Evolutionary conservation across 345 rosid species (phyloP).

Genomic region (Eucalyptus viminalis): DNA sequence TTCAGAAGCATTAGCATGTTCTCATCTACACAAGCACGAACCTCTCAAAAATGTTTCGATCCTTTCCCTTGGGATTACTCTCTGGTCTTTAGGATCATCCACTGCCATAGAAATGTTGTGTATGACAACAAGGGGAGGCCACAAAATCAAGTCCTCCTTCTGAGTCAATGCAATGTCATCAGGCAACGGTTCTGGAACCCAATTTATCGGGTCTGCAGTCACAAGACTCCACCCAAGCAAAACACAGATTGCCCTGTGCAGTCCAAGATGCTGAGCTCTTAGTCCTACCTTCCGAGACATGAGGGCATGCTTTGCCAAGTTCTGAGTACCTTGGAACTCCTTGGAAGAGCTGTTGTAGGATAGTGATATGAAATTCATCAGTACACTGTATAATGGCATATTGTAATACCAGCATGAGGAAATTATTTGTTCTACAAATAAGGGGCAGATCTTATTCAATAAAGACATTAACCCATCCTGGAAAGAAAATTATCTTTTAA

Average conservation of each 20-base stretch:
- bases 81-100: constrained; percentile 33
- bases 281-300: constrained; percentile 43
- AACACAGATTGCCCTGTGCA: constrained; percentile 44
- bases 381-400: background rate
- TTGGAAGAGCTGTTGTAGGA: constrained; percentile 27
- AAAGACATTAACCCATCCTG: background rate
- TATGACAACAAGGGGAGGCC: constrained; percentile 36
- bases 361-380: background rate
- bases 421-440: background rate
- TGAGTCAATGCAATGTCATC: constrained; percentile 24
- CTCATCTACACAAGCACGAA: background rate
- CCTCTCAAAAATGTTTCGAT: constrained; percentile 42
- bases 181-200: constrained; percentile 28
- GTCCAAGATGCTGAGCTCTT: constrained; percentile 41
- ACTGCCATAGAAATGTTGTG: constrained; percentile 41
- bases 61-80: constrained; percentile 31
- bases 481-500: background rate
- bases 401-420: background rate
- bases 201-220: constrained; percentile 21
- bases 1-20: background rate
- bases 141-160: constrained; percentile 42
- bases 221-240: constrained; percentile 41
- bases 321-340: constrained; percentile 33
- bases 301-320: constrained; percentile 38
- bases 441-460: background rate